Evolutionary conservation across 2,329 filamentous ascomycete genomes (phyloP), one percentile per base, ranked within the genome.

Genomic region (Cyphellophora europaea): DNA sequence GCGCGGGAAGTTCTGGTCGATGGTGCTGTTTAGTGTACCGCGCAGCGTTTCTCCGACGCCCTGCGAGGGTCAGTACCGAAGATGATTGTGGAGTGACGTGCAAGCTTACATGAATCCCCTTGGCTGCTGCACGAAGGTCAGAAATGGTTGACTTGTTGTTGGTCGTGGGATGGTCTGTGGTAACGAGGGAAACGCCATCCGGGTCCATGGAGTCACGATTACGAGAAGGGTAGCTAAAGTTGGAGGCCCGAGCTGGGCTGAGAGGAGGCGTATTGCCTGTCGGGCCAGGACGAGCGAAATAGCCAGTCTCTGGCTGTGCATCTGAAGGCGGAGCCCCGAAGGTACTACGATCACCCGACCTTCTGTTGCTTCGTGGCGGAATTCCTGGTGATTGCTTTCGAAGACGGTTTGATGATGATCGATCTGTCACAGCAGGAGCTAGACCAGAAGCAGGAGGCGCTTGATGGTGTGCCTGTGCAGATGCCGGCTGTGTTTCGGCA

Each of bases 41-140:
- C 47, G 40, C 11, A 48, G 36, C n/a, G 47, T 49, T 28, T 49
- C 47, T 5, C 44, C 47, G 3, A 48, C 44, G 5, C 46, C 46
- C 45, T 48, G 16, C 19, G 11, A 11, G 17, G 10, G 16, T 23
- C 8, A 25, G 21, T 25, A 25, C 8, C 21, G 21, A 25, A 25
- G 21, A 25, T 8, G 21, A n/a, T 8, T 8, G n/a, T 8, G 21
- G 13, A 18, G 10, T 4, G 10, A 11, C 18, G 13, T 27, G 6
- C 5, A 17, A 13, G 15, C 44, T 33, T 25, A 48, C 45, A 27
- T 49, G 46, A 21, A 49, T 36, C 23, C 46, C 46, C 17, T 43
- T 44, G 11, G 44, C 44, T 12, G 46, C 46, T 1, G 44, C 43
- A 17, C 40, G 43, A 12, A 49, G 27, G 28, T 47, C 42, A 16